phyloP scores from a whole-genome alignment of 257 asterid genomes.

The Capsicum baccatum region DNA sequence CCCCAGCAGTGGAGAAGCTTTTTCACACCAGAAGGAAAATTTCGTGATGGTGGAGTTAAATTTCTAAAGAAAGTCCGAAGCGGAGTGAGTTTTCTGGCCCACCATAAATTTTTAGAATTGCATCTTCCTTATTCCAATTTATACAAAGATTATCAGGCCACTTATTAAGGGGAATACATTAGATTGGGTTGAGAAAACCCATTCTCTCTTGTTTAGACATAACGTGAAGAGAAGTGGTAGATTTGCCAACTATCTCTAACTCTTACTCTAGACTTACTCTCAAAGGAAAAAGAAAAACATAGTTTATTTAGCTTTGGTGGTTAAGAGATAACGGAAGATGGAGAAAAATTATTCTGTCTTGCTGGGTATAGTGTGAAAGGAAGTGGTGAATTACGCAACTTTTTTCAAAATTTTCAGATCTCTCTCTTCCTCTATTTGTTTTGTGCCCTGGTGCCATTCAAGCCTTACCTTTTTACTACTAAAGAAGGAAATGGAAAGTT shows the following conservation, averaged over 20 bases:
- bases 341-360: slow-evolving; percentile 4
- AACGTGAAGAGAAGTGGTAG: not conserved
- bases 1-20: slow-evolving; percentile 78
- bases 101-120: not conserved
- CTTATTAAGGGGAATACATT: not conserved
- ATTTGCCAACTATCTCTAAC: not conserved
- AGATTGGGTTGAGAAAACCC: slow-evolving; percentile 10
- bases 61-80: slow-evolving; percentile 93
- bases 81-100: slow-evolving; percentile 66
- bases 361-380: not conserved
- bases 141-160: not conserved
- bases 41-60: slow-evolving; percentile 76
- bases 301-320: not conserved
- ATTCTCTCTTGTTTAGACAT: not conserved
- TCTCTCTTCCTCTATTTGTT: not conserved
- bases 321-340: not conserved
- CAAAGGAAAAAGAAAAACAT: not conserved
- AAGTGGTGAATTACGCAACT: slow-evolving; percentile 4
- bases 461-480: not conserved
- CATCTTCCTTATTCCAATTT: slow-evolving; percentile 3
- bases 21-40: slow-evolving; percentile 84
- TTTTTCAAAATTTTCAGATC: not conserved
- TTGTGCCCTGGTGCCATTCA: not conserved
- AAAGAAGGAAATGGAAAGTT: not conserved
- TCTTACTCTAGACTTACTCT: not conserved